Evolutionary conservation across 805 yeast species (phyloP), one percentile per base, ranked within the genome.

Genomic region (Jamesozyma hellenica): DNA sequence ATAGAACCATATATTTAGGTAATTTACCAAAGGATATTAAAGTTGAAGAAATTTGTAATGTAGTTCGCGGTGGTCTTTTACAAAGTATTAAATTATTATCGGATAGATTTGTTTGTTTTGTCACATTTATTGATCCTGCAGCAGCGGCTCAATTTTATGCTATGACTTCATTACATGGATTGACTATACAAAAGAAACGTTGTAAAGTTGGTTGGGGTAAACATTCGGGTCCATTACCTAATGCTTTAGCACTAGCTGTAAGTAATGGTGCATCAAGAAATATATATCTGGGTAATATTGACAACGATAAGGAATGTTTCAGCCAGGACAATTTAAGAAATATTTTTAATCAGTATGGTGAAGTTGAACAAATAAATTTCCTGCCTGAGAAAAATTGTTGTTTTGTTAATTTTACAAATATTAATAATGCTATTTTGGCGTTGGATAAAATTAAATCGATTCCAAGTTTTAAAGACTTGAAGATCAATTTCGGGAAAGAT

Each of bases 121-220:
- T 92, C 38, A 90, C 97, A 12, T 90, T 92, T 58, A 80, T 90
- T 48, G 97, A 92, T 57, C 95, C 97, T 21, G 82, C 90, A 39
- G 95, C 96, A 2, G 97, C 97, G 1, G 96, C 96, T 1, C 97
- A 90, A 63, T 90, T 90, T 59, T 90, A 81, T 62, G 96, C 96
- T 8, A 79, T 85, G 83, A 80, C 94, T 48, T 87, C 86, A 54
- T 67, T 87, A 47, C 94, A 87, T 55, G 96, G 96, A 1, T 68
- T 90, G 44, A 75, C 87, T 15, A 82, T 90, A 44, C 94, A 84
- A 56, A 81, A 80, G 58, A 73, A 94, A 53, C 74, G 88, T 53
- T 81, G 90, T 49, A 85, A 84, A 59, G 87, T 90, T 41, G 96
- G 96, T 16, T 90, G 98, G 97, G 98, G 97, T 35, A 88, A 86